Conservation (phyloP, 2,329 filamentous ascomycete species). For the Ascochyta clinopodiicola region DNA sequence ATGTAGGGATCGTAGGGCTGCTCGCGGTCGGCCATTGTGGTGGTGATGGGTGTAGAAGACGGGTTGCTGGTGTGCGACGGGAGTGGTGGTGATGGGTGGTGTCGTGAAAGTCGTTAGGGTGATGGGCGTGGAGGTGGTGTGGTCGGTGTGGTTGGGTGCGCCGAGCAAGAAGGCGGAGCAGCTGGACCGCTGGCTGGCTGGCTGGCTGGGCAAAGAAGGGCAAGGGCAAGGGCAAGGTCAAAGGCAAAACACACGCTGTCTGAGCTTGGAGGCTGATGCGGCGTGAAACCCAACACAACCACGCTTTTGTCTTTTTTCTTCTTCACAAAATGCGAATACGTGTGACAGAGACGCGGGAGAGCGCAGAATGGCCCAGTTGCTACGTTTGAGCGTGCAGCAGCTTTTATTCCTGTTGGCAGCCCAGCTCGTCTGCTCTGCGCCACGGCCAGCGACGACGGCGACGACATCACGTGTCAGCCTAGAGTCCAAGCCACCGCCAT, state of each 20-base stretch:
- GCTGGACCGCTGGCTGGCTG: slow-evolving; percentile 9
- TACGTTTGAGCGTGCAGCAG: slow-evolving; percentile 1
- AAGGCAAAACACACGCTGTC: slow-evolving; percentile 34
- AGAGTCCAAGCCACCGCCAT: slow-evolving; percentile 14
- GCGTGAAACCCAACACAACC: slow-evolving; percentile 32
- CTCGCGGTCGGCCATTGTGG: slow-evolving; percentile 63
- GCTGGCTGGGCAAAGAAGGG: slow-evolving; percentile 18
- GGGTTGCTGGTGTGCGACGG: slow-evolving; percentile 25
- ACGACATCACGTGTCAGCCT: slow-evolving; percentile 14
- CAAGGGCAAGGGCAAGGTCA: slow-evolving; percentile 20
- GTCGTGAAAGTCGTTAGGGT: slow-evolving; percentile 24
- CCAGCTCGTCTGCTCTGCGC: slow-evolving; percentile 11
- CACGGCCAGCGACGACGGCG: background rate
- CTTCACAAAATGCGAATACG: background rate
- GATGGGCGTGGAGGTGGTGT: slow-evolving; percentile 33
- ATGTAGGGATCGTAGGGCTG: slow-evolving; percentile 89
- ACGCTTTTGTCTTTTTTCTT: slow-evolving; percentile 7
- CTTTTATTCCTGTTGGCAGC: background rate
- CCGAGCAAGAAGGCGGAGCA: slow-evolving; percentile 18
- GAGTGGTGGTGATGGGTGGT: slow-evolving; percentile 21
- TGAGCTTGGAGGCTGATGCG: slow-evolving; percentile 41
- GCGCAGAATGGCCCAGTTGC: background rate
- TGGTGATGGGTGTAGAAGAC: slow-evolving; percentile 13
- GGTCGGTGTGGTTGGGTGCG: slow-evolving; percentile 28
- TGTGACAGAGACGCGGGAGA: slow-evolving; percentile 6